A percentile compares a stretch with the other conserved stretches of the same genome.
Evolutionary conservation across 768 basidiomycete genomes (phyloP).

Genomic region (Agrocybe praecox): DNA sequence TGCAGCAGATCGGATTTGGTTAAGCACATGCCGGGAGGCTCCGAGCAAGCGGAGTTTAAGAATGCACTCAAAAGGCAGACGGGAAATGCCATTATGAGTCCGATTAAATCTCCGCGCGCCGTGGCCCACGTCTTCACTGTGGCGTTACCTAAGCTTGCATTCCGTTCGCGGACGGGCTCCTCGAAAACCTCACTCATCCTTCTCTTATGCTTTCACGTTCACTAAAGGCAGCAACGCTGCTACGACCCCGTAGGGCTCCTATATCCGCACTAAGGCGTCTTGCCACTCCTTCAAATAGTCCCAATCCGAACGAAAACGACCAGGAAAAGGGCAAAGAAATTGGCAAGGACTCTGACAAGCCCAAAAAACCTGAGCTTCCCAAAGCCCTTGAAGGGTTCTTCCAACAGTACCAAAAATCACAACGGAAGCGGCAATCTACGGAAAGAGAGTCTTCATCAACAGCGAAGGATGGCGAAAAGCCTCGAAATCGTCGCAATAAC

Average conservation of each 20-base stretch:
- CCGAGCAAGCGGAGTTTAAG: too few species aligned
- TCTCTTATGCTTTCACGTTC: constrained; percentile 65
- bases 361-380: constrained; percentile 49
- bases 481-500: constrained; percentile 20
- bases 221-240: constrained; percentile 51
- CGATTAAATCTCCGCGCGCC: neutral
- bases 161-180: constrained; percentile 2
- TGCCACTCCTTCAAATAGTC: constrained; percentile 46
- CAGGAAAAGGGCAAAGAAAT: constrained; percentile 23
- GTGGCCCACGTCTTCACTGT: neutral
- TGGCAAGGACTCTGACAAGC: constrained; percentile 38
- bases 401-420: constrained; percentile 58
- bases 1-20: too few species aligned
- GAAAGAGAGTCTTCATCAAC: constrained; percentile 22
- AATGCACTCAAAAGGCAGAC: too few species aligned
- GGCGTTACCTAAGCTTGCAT: neutral
- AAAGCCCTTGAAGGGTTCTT: constrained; percentile 81
- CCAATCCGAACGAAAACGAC: constrained; percentile 20
- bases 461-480: constrained; percentile 37
- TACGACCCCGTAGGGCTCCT: constrained; percentile 41
- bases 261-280: constrained; percentile 42
- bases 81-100: too few species aligned
- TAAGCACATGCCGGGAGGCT: too few species aligned
- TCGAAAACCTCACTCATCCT: constrained; percentile 7
- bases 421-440: constrained; percentile 20